Evolutionary conservation across 2,329 filamentous ascomycete genomes (phyloP), one percentile per base, ranked within the genome.

Genomic region (Hymenoscyphus infarciens): DNA sequence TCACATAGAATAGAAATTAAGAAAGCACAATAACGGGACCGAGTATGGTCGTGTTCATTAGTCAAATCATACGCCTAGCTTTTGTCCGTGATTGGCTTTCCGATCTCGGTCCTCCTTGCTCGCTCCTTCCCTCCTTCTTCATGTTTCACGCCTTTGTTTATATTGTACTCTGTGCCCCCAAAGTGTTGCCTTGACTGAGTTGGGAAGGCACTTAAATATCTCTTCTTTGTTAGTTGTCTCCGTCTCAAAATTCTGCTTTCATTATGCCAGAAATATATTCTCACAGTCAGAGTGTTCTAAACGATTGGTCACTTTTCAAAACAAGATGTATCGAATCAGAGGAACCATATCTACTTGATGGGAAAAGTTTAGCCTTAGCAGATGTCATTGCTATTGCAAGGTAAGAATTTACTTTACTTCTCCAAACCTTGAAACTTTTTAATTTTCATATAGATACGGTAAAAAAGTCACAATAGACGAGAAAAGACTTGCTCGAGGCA

Each of bases 361-460:
- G 52, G 1, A 55, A 55, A 55, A 55, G 25, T 7, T 27, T 55
- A 33, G 16, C 52, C 19, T 29, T 55, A 15, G 52, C 52, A 16
- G 52, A 55, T 55, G 52, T 55, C 3, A 33, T 55, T 31, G 25
- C 52, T 16, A 33, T 55, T 55, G 52, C 52, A 10, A 27, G 52
- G 52, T 55, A 49, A 49, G 5, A 49, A 49, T 19, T 3, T 16
- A 8, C 2, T 31, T 27, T 15, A 10, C 52, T 33, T 33, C 25
- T 16, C 25, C 7, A 16, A 16, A 5, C 11, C 13, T 16, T 6
- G 15, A 5, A 15, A 10, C 25, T 55, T 13, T 31, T 31, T 22
- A 10, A 27, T 5, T 5, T 11, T 15, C 5, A 6, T 15, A 4
- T 10, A 55, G 52, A 55, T 33, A 55, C 25, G 52, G 52, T 15